phyloP scores from a whole-genome alignment of 805 yeast species.

The Candida ulmi region DNA sequence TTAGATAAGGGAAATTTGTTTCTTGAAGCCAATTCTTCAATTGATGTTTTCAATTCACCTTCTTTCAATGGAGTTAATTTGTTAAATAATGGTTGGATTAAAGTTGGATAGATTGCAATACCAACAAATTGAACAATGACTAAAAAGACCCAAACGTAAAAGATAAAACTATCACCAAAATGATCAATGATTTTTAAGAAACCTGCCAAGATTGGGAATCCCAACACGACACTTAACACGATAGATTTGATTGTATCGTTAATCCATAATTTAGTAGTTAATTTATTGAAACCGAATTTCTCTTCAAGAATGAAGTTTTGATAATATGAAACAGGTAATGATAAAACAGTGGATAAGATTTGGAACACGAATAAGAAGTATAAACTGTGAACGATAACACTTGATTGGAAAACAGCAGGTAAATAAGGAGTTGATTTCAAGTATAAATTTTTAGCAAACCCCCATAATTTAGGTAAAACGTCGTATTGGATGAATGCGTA shows the following conservation, averaged over 20 bases:
- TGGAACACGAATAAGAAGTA: conserved; percentile 52
- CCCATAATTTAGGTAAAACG: conserved; percentile 60
- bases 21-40: conserved; percentile 70
- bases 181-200: conserved; percentile 76
- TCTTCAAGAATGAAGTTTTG: conserved; percentile 86
- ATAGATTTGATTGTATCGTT: conserved; percentile 63
- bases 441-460: conserved; percentile 36
- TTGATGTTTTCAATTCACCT: conserved; percentile 78
- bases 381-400: conserved; percentile 68
- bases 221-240: conserved; percentile 48
- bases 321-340: conserved; percentile 70
- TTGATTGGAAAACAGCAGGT: conserved; percentile 34
- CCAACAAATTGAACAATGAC: conserved; percentile 66
- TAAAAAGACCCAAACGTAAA: conserved; percentile 70
- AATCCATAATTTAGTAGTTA: conserved; percentile 66
- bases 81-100: conserved; percentile 91
- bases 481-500: conserved; percentile 54
- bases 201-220: conserved; percentile 67
- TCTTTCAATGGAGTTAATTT: conserved; percentile 85
- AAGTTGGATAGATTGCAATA: conserved; percentile 73
- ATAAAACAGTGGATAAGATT: conserved; percentile 43
- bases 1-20: conserved; percentile 84
- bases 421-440: conserved; percentile 19
- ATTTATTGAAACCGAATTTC: conserved; percentile 87
- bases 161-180: conserved; percentile 76